Percentiles rank a stretch among this genome's conserved stretches.
Evolutionary conservation across 2,329 filamentous ascomycete genomes (phyloP).

Genomic region (Dactylellina haptotyla): DNA sequence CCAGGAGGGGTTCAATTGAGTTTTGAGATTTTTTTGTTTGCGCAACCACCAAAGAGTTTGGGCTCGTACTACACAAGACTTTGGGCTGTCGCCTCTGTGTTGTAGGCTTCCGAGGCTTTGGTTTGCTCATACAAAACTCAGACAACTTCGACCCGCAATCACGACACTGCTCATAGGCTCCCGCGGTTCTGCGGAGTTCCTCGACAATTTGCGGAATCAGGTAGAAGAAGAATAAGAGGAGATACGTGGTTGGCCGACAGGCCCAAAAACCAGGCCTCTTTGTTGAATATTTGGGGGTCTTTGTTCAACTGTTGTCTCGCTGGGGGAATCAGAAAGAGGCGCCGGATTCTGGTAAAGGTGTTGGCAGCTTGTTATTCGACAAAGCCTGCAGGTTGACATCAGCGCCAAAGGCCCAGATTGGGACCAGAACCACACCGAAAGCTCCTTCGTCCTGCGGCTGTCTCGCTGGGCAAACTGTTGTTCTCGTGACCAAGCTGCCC

Average conservation of each 20-base stretch:
- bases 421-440: slow-evolving; percentile 15
- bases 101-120: slow-evolving; percentile 25
- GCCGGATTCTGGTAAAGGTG: slow-evolving; percentile 8
- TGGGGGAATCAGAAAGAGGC: slow-evolving; percentile 32
- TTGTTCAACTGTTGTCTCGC: slow-evolving; percentile 22
- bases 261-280: slow-evolving; percentile 26
- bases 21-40: slow-evolving; percentile 20
- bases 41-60: slow-evolving; percentile 39
- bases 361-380: slow-evolving; percentile 53
- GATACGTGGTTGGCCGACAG: slow-evolving; percentile 27
- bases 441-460: slow-evolving; percentile 30
- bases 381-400: slow-evolving; percentile 52
- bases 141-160: slow-evolving; percentile 27
- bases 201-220: slow-evolving; percentile 21
- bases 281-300: slow-evolving; percentile 41
- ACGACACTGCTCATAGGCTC: slow-evolving; percentile 26
- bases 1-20: slow-evolving; percentile 26
- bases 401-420: slow-evolving; percentile 17
- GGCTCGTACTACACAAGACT: slow-evolving; percentile 35
- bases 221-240: neutral
- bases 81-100: slow-evolving; percentile 25
- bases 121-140: slow-evolving; percentile 14
- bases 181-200: slow-evolving; percentile 39
- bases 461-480: neutral
- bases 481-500: slow-evolving; percentile 19